Base-by-base conservation (phyloP, 2,329 filamentous ascomycete genomes). In the Aspergillaceae sp. region DNA sequence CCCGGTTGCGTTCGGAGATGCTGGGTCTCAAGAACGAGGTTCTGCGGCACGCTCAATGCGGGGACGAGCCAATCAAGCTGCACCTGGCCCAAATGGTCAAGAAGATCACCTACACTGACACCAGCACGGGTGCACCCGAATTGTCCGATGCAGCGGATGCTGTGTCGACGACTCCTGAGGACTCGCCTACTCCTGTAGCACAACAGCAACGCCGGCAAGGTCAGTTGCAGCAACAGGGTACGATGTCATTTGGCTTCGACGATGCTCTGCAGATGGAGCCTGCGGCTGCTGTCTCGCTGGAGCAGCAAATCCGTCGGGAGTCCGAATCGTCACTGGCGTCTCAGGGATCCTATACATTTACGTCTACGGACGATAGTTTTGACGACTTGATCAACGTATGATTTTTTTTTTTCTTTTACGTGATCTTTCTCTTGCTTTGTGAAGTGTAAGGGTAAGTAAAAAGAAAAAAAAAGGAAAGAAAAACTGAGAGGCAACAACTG, bases 21-120 rank as follows among this genome's bases (percentile, higher is more conserved):
- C 48, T 71, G 3, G 59, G 51, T 3, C 52, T 71, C 8, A 71
- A 70, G 48, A 64, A 66, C 27, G 65, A 70, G 51, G 57, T 71
- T 3, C 46, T 70, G 34, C 62, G 61, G 43, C 67, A 70, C 50
- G 62, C 59, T 4, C 60, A 63, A 40, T 71, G 68, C 45, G 62
- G 59, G 2, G 64, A 67, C 30, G 60, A 66, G 34, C 60, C 63
- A 1, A 67, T 67, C 43, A 65, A 64, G 42, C 49, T 62, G 0
- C 63, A 67, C 47, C 53, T 67, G 1, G 62, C 63, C 1, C 62
- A 61, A 37, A 67, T 67, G 64, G 63, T 67, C 8, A 66, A 65
- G 46, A 59, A 56, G 41, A 64, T 65, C 37, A 63, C 64, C 3
- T 57, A 60, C 45, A 57, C 46, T 7, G 60, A 64, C 8, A 29